Evolutionary conservation across 176 grass and related monocot genomes (phyloP).

Genomic region (Tuctoria greenei): DNA sequence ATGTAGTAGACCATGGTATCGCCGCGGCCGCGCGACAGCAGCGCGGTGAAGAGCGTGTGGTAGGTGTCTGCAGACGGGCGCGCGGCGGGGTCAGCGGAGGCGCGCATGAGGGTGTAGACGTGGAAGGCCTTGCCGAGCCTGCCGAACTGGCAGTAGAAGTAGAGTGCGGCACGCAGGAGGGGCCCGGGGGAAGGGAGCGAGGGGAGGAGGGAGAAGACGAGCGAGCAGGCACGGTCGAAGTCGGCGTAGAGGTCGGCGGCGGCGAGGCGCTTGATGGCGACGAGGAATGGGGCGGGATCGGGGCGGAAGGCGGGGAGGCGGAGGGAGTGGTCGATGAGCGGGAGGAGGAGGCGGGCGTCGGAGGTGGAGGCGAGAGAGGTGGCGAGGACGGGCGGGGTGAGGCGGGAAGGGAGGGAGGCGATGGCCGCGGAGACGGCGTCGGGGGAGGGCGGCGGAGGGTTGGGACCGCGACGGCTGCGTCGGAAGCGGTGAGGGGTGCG

Average conservation of each 20-base stretch:
- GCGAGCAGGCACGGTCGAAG: conserved; percentile 61
- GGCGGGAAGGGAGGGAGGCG: conserved; percentile 65
- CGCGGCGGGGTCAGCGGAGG: conserved; percentile 49
- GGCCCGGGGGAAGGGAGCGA: conserved; percentile 45
- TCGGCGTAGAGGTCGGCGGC: conserved; percentile 58
- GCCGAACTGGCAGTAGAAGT: conserved; percentile 77
- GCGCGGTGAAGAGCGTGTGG: conserved; percentile 75
- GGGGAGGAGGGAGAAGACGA: conserved; percentile 65
- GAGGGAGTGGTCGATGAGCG: conserved; percentile 60
- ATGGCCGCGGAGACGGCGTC: conserved; percentile 47
- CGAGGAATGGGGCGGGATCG: conserved; percentile 52
- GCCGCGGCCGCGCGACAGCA: conserved; percentile 54
- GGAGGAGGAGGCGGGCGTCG: conserved; percentile 59
- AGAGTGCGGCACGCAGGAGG: conserved; percentile 57
- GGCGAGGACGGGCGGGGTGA: conserved; percentile 55
- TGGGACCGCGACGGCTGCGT: conserved; percentile 24
- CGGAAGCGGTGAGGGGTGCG: conserved; percentile 49
- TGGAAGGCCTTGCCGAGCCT: conserved; percentile 77
- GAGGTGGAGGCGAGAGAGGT: conserved; percentile 38
- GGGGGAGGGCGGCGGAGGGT: neutral
- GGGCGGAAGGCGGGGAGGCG: conserved; percentile 46
- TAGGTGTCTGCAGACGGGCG: conserved; percentile 63
- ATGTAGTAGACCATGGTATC: conserved; percentile 72
- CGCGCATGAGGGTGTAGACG: conserved; percentile 83
- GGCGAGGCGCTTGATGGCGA: conserved; percentile 63